Conservation (phyloP, 2,329 filamentous ascomycete genomes). For the Trichoderma guizhouense region DNA sequence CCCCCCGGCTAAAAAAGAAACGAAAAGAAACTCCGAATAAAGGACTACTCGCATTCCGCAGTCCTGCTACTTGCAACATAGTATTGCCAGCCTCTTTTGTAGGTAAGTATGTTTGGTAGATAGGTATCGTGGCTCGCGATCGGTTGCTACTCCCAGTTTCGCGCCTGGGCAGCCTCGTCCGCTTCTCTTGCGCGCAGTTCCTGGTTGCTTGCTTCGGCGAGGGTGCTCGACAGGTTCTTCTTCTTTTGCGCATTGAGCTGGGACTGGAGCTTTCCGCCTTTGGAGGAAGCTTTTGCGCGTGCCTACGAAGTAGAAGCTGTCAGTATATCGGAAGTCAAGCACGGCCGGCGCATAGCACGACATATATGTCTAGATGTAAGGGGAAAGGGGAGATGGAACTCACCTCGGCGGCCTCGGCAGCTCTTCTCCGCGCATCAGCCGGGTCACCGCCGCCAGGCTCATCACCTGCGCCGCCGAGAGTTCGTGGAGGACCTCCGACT, state of each 20-base stretch:
- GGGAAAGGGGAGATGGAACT: constrained; percentile 26
- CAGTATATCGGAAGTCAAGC: not conserved
- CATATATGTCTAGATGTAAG: not conserved
- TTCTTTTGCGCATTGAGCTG: constrained; percentile 74
- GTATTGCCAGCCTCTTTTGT: not conserved
- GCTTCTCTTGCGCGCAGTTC: constrained; percentile 65
- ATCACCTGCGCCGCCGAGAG: constrained; percentile 52
- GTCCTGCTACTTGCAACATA: not conserved
- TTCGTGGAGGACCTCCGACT: constrained; percentile 58
- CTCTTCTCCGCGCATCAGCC: constrained; percentile 65
- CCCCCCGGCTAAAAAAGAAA: not conserved
- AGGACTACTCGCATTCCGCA: not conserved
- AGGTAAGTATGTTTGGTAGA: not conserved
- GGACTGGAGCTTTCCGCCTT: constrained; percentile 62
- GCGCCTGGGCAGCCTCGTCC: constrained; percentile 50
- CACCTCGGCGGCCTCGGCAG: constrained; percentile 83
- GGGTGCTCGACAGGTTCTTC: constrained; percentile 64
- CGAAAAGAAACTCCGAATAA: not conserved
- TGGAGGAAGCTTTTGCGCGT: constrained; percentile 58
- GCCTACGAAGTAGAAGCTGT: constrained; percentile 40
- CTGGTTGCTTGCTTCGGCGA: constrained; percentile 65
- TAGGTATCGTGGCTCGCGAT: not conserved
- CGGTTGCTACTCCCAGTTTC: constrained; percentile 34
- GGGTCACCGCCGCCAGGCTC: constrained; percentile 29
- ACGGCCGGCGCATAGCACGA: not conserved